Base-by-base conservation (phyloP, 176 grass and related monocot genomes). In the Oryza glumipatula region DNA sequence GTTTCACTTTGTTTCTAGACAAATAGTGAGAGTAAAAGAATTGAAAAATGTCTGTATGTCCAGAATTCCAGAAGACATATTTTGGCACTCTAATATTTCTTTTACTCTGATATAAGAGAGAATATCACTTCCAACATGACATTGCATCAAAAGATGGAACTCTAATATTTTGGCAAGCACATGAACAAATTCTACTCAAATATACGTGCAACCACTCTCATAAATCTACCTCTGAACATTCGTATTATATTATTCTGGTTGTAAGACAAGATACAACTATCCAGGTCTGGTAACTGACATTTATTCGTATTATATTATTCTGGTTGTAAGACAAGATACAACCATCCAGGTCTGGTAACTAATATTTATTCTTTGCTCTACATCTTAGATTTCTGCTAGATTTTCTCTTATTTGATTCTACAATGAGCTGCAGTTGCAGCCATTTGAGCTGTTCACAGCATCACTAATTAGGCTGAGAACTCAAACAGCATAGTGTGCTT, bases 401-500 rank as follows among this genome's bases (percentile, higher is more conserved):
- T 36, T 32, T 32, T 32, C 15, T 11, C 52, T 88, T 91, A 77
- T 84, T 89, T 35, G 38, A 72, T 80, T 73, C n/a, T 76, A 83
- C 44, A 88, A 70, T 32, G 38, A 46, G 11, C 14, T 70, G 28
- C 56, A 24, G 19, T 58, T 56, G 48, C 61, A 54, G 7, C 70
- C 46, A 80, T 30, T 39, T 66, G n/a, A 68, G 78, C 30, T 72
- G 83, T 79, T 36, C 51, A 45, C 7, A 80, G 41, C 24, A 78
- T 70, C 52, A 32, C 12, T 85, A 67, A 73, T 58, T 82, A 85
- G 13, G 63, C 71, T 1, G 87, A 90, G 74, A 98, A 98, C 74
- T 90, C 91, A 61, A 88, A 95, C 41, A 94, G 10, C 93, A 98
- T 95, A 46, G 83, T 90, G 74, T 98, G 91, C 72, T 82, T 89